Evolutionary conservation across 208 protist genomes (phyloP), one percentile per base, ranked within the genome.

Genomic region (Acanthamoeba polyphaga): DNA sequence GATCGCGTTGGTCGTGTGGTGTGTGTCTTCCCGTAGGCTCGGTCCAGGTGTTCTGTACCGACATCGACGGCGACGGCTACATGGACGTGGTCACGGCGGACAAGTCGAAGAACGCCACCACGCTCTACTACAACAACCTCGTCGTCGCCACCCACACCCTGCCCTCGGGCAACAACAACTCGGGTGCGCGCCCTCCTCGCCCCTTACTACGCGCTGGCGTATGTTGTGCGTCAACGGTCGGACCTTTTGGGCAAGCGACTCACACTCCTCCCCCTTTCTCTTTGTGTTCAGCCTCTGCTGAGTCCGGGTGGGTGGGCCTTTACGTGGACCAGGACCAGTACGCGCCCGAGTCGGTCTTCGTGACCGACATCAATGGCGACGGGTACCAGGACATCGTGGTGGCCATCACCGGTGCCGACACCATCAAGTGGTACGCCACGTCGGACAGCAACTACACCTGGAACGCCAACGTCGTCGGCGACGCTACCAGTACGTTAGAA

Each of bases 91-190:
- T 84, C 1, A n/a, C 74, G 38, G 74, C 32, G 38, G 53, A 84
- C 74, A 55, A 84, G 34, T 38, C 8, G 38, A 38, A 84, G 9
- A 55, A 55, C 38, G 13, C 74, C 38, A 84, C 74, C 24, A 12
- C 74, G 34, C 74, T 84, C 43, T 84, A 84, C 74, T 84, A 32
- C 38, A 84, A 84, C 74, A 55, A 34, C 46, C 34, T 84, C 74
- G 74, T 8, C 66, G 32, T 10, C 38, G 29, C 19, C 38, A 84
- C 51, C 74, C 74, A 84, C 74, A 13, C 74, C 13, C 12, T 84
- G 22, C 74, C 74, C 32, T 38, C 74, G 22, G 46, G 43, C 74
- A 84, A 84, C 46, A 84, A 84, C 74, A 84, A 84, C 74, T 84
- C 74, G 7, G 74, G 74, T 84, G 8, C 66, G 10, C 27, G 3